A percentile compares a stretch with the other conserved stretches of the same genome.
Evolutionary conservation across 2,329 filamentous ascomycete genomes (phyloP).

Genomic region (Diaporthe batatas): DNA sequence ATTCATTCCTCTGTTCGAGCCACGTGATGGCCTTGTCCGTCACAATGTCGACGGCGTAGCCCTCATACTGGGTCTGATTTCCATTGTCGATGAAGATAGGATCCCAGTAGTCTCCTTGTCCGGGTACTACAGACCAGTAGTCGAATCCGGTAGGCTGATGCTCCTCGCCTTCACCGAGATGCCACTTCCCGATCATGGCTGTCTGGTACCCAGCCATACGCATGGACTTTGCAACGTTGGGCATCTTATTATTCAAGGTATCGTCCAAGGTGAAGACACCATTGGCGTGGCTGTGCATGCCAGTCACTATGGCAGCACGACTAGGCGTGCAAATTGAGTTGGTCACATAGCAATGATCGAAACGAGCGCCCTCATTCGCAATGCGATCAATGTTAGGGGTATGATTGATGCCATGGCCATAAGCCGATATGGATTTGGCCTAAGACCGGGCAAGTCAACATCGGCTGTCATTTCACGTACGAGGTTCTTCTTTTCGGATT

Average conservation of each 20-base stretch:
- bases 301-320: constrained; percentile 62
- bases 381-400: constrained; percentile 66
- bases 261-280: constrained; percentile 62
- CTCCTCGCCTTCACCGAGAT: constrained; percentile 61
- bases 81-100: constrained; percentile 61
- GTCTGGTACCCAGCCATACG: constrained; percentile 62
- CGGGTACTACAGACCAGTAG: constrained; percentile 63
- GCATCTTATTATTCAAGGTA: constrained; percentile 63
- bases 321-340: constrained; percentile 67
- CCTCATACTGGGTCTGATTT: constrained; percentile 50
- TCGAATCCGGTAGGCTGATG: constrained; percentile 65
- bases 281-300: constrained; percentile 67
- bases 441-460: neutral
- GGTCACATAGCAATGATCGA: constrained; percentile 68
- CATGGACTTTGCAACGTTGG: constrained; percentile 65
- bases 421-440: constrained; percentile 61
- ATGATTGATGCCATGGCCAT: constrained; percentile 64
- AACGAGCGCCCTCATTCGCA: constrained; percentile 62
- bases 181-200: constrained; percentile 68
- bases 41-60: constrained; percentile 67
- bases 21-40: constrained; percentile 62
- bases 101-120: constrained; percentile 66
- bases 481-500: neutral
- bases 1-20: constrained; percentile 52
- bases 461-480: neutral